Conservation (phyloP, 352 stramenopile genomes). For the Globisporangium uncinulatum region DNA sequence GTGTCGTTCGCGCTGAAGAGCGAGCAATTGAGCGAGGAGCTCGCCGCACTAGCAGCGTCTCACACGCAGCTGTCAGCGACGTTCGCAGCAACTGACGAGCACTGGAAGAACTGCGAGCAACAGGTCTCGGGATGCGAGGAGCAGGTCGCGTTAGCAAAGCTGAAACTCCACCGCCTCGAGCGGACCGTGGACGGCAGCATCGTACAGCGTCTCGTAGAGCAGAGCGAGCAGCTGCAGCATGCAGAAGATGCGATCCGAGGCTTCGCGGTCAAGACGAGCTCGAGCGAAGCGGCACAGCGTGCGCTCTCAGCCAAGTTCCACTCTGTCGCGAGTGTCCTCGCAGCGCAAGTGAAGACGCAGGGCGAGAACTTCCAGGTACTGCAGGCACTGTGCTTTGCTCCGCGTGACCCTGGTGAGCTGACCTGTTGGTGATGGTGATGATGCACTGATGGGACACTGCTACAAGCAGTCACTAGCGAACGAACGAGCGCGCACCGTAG, state of each 20-base stretch:
- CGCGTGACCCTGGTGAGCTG: neutral
- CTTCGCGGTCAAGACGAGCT: constrained; percentile 14
- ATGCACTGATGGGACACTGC: neutral
- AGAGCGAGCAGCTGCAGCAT: constrained; percentile 11
- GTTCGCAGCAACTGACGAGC: neutral
- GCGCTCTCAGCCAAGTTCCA: constrained; percentile 34
- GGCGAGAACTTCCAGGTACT: constrained; percentile 23
- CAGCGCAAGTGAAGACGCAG: constrained; percentile 24
- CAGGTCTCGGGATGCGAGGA: neutral
- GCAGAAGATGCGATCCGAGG: constrained; percentile 14
- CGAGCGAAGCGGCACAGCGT: constrained; percentile 20
- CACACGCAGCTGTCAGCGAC: constrained; percentile 7
- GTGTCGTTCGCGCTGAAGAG: constrained; percentile 41
- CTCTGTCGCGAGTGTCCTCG: constrained; percentile 16
- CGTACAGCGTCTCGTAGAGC: neutral
- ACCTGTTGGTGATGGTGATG: neutral
- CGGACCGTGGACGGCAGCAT: neutral
- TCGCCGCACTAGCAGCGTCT: constrained; percentile 13
- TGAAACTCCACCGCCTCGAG: neutral
- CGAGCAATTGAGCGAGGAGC: constrained; percentile 20
- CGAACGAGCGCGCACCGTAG: constrained; percentile 16
- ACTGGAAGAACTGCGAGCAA: neutral
- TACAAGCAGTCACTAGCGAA: constrained; percentile 12
- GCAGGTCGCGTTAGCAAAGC: neutral
- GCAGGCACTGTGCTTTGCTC: neutral